Evolutionary conservation across 2,329 filamentous ascomycete genomes (phyloP), one percentile per base, ranked within the genome.

Genomic region (Rosellinia necatrix): DNA sequence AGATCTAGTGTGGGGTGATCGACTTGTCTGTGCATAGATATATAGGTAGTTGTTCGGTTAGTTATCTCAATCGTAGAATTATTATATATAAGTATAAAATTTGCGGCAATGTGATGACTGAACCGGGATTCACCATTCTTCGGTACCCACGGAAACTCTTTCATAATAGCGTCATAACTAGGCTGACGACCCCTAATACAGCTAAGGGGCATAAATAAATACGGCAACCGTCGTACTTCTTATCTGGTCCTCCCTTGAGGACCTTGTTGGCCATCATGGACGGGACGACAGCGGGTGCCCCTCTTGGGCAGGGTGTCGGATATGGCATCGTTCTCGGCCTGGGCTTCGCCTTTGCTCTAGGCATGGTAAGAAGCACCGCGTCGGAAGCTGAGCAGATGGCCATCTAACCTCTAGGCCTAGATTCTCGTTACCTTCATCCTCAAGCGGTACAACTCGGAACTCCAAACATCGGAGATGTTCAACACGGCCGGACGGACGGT

Each of bases 391-490:
- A 38, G 17, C 4, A 30, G 12, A 24, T 22, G 47, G 15, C 15
- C n/a, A 12, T 12, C 42, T 55, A 25, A 56, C 35, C 29, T 24
- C 8, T 8, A 25, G 21, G 32, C 24, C n/a, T 42, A 66, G 74
- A 89, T 89, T 66, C 74, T 84, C 49, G 86, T 86, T n/a, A 90
- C 87, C 1, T 87, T 86, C 72, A 80, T 88, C 24, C 75, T 90
- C 55, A 88, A 86, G 68, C 77, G 85, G 17, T 78, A 78, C 64
- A 78, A 78, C 53, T 65, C 70, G 46, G 91, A 94, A 71, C 78
- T 92, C 3, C 91, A 96, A 72, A 96, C 92, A 0, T 92, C 89
- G 0, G 92, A 96, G 75, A 94, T 92, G 84, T 96, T 96, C 79
- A 92, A 83, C 61, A 96, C 92, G 0, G 92, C 92, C 46, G 91